phyloP scores from a whole-genome alignment of 1,284 basidiomycete genomes.

The Naganishia sp. region DNA sequence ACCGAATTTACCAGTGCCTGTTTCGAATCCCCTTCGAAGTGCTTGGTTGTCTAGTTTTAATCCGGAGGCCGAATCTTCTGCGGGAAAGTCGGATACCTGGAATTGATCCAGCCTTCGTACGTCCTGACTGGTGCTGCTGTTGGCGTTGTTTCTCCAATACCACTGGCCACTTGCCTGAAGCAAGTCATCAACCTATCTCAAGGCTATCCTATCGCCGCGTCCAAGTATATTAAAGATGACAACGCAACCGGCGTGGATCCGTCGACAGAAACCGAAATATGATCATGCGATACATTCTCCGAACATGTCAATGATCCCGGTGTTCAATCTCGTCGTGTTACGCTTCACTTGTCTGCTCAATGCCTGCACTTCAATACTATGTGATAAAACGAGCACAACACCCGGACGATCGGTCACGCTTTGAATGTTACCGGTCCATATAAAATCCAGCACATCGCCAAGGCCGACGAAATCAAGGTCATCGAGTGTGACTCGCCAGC shows the following conservation, averaged over 20 bases:
- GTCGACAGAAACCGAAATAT: conserved; percentile 95
- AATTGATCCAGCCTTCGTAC: conserved; percentile 95
- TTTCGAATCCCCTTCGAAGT: conserved; percentile 97
- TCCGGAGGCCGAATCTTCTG: conserved; percentile 81
- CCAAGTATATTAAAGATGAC: conserved; percentile 98
- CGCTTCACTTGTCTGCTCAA: conserved; percentile 95
- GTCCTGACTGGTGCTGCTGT: conserved; percentile 97
- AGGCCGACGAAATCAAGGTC: conserved; percentile 99
- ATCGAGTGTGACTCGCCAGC: conserved; percentile 99
- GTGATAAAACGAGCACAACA: conserved; percentile 91
- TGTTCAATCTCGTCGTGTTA: conserved; percentile 96
- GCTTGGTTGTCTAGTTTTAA: conserved; percentile 90
- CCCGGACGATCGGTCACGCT: conserved; percentile 95
- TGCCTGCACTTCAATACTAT: conserved; percentile 96
- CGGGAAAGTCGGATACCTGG: conserved; percentile 87
- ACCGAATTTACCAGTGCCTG: conserved; percentile 74
- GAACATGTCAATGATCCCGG: conserved; percentile 99
- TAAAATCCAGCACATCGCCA: conserved; percentile 99
- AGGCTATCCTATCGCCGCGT: conserved; percentile 96
- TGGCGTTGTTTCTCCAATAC: conserved; percentile 96
- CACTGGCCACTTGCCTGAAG: conserved; percentile 89
- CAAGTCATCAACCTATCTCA: conserved; percentile 96
- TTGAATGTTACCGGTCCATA: conserved; percentile 97
- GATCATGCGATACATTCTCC: conserved; percentile 97
- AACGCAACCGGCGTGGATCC: conserved; percentile 99